Conservation (phyloP, 768 basidiomycete species). For the Tulasnella sp. region DNA sequence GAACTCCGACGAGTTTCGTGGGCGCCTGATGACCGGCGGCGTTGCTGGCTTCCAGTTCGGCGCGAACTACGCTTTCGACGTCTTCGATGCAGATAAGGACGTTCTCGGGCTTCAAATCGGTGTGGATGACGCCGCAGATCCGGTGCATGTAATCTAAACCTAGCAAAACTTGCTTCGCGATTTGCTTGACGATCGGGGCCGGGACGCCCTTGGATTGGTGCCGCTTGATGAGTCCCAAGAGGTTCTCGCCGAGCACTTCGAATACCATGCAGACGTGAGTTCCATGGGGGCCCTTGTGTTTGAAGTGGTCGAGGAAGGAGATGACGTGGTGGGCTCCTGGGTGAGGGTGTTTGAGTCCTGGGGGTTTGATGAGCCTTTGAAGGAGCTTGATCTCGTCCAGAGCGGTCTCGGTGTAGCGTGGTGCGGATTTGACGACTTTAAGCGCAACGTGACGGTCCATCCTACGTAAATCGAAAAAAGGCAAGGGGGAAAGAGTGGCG, state of each 20-base stretch:
- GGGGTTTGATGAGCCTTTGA: slow-evolving; percentile 86
- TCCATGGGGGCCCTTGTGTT: slow-evolving; percentile 94
- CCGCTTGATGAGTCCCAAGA: slow-evolving; percentile 92
- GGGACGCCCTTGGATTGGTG: slow-evolving; percentile 99
- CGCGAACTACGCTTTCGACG: slow-evolving; percentile 85
- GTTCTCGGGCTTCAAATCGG: slow-evolving; percentile 96
- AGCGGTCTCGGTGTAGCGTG: slow-evolving; percentile 95
- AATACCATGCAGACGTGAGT: slow-evolving; percentile 99
- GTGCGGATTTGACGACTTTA: slow-evolving; percentile 98
- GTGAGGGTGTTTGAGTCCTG: slow-evolving; percentile 54
- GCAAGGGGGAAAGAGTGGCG: slow-evolving; percentile 6
- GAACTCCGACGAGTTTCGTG: slow-evolving; percentile 82
- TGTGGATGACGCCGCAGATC: slow-evolving; percentile 96
- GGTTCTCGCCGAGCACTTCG: slow-evolving; percentile 95
- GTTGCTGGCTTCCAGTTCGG: slow-evolving; percentile 62
- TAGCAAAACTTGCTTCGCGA: slow-evolving; percentile 92
- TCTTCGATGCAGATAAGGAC: slow-evolving; percentile 96
- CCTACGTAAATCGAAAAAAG: slow-evolving; percentile 44
- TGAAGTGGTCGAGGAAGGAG: slow-evolving; percentile 95
- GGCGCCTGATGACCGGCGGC: slow-evolving; percentile 42
- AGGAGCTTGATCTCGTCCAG: slow-evolving; percentile 98
- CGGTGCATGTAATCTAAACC: slow-evolving; percentile 98
- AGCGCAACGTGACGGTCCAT: slow-evolving; percentile 95
- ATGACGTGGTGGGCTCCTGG: slow-evolving; percentile 93
- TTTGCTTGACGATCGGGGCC: slow-evolving; percentile 87